Evolutionary conservation across 306 rosid genomes (phyloP), one percentile per base, ranked within the genome.

Genomic region (Cucurbita pepo): DNA sequence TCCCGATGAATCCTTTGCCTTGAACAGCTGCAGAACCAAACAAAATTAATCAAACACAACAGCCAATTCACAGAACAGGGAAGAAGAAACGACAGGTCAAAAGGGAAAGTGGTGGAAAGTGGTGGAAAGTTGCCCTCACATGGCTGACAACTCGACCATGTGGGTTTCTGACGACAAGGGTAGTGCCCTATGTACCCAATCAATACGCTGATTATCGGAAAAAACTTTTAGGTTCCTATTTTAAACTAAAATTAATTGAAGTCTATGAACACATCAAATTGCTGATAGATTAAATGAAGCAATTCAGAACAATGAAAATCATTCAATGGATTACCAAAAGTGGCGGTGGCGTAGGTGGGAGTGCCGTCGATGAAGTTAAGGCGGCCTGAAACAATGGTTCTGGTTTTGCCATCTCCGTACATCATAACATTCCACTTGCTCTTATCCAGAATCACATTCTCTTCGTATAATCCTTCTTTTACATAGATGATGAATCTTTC

Each of bases 1-100:
- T 94, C n/a, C 90, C 96, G 21, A 94, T 87, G 83, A 94, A 90
- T 21, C 97, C 97, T 76, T 62, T 90, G 7, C 98, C 98, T 2
- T 74, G 79, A 18, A 84, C 97, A 57, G 90, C 98, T 94, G 90
- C 72, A 57, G 37, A 30, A 58, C 58, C 73, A 60, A 74, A 78
- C 50, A 65, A 43, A 19, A 40, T 8, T 37, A 21, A 60, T 60
- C 6, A 59, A 59, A 50, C 54, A 56, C 61, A 56, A 56, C 1
- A 22, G 8, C 8, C 62, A 22, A 56, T 56, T 56, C 16, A 56
- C 15, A 56, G 51, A 21, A 65, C 36, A 64, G 36, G 19, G 25
- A 40, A 63, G 36, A 38, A 62, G 36, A 64, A 43, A 43, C 18
- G 36, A 34, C 30, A 40, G 34, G 47, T 9, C 51, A 10, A 63